phyloP scores from a whole-genome alignment of 768 basidiomycete genomes.

The Porphyrellus cyaneotinctus region DNA sequence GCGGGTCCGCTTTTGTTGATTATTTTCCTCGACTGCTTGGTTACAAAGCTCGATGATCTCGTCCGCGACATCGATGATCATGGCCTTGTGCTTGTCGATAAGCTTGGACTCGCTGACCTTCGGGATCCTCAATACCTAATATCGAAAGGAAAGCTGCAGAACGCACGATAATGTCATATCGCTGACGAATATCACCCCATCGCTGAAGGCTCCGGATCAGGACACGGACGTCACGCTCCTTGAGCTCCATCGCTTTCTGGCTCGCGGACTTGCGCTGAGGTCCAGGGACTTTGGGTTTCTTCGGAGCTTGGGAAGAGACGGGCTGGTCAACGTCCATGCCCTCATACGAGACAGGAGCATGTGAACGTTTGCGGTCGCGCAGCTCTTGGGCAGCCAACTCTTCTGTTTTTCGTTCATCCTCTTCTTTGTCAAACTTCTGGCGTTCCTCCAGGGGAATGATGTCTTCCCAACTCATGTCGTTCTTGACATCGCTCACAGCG shows the following conservation, averaged over 20 bases:
- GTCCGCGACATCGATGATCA: conserved; percentile 88
- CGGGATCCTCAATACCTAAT: background rate
- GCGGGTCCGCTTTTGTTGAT: conserved; percentile 71
- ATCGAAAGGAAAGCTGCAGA: background rate
- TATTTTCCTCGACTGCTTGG: conserved; percentile 79
- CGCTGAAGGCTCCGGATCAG: conserved; percentile 92
- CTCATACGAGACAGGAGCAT: conserved; percentile 85
- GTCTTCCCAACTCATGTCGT: conserved; percentile 98
- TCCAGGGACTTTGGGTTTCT: conserved; percentile 70
- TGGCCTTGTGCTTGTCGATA: conserved; percentile 87
- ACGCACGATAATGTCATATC: conserved; percentile 92
- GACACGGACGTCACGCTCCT: conserved; percentile 95
- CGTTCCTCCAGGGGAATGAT: conserved; percentile 95
- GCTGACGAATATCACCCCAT: conserved; percentile 95
- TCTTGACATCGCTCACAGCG: conserved; percentile 95
- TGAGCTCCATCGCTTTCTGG: conserved; percentile 94
- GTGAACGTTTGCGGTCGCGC: conserved; percentile 75
- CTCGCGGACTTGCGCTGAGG: conserved; percentile 84
- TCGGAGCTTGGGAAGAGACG: conserved; percentile 52
- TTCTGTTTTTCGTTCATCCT: conserved; percentile 69
- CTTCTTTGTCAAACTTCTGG: conserved; percentile 76
- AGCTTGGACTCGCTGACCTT: conserved; percentile 89
- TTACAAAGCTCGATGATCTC: conserved; percentile 87
- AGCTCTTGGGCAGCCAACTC: conserved; percentile 66
- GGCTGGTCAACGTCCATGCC: conserved; percentile 90